Evolutionary conservation across 139 green algal genomes (phyloP), one percentile per base, ranked within the genome.

Genomic region (Chlorella sorokiniana): DNA sequence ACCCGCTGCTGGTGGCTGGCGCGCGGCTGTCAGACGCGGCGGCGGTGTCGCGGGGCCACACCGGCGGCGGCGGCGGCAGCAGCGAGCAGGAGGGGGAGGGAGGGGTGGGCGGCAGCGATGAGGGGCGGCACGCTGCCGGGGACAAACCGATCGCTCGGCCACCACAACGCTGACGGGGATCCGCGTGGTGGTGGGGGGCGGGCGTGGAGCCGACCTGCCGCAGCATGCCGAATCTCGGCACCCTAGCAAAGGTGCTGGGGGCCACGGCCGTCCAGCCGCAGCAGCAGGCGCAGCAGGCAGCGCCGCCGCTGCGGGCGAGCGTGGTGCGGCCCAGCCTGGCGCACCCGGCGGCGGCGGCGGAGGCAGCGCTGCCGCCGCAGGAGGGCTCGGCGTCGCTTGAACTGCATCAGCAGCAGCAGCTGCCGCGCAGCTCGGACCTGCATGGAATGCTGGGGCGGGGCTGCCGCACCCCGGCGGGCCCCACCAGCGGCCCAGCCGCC

Each of bases 211-310:
- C 51, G 14, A 68, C 71, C 20, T 29, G 31, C 25, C 31, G 54
- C 7, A 78, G 71, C 71, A 48, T 65, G 35, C 71, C 71, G 20
- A 78, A 78, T 33, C 48, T 78, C 38, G 67, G 18, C n/a, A 18
- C 45, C 6, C 31, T 20, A n/a, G 51, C 16, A 1, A 4, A 22
- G 44, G 42, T 44, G 69, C 69, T 33, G 56, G 56, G 6, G 29
- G 18, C 6, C n/a, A 6, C 18, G 56, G 56, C 56, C 6, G 18
- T 33, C 48, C 48, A 59, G 48, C 48, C 14, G 48, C 48, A 59
- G 48, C 48, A n/a, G n/a, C n/a, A n/a, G n/a, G n/a, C n/a, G n/a
- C n/a, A n/a, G n/a, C n/a, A n/a, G n/a, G n/a, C n/a, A n/a, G n/a
- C n/a, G n/a, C n/a, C n/a, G n/a, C n/a, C n/a, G n/a, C n/a, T n/a